These are phyloP conservation scores for Dryas integrifolia DNA, from an alignment of 331 rosid genomes.

Conservation along the genomic window DNA sequence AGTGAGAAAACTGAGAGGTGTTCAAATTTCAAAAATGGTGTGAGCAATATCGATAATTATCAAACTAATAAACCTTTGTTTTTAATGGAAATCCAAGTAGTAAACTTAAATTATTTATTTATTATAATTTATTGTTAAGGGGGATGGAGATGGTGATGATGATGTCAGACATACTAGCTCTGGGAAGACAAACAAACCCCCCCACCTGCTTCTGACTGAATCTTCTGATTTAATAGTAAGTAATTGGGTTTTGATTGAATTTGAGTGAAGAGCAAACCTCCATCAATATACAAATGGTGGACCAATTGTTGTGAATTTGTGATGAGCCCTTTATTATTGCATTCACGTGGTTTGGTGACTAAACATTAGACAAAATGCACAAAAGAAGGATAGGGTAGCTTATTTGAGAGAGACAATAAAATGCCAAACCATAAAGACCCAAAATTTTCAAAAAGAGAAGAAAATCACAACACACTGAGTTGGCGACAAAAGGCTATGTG, in stretches of 20 bases:
- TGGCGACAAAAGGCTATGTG: constrained; percentile 12
- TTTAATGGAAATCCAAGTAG: background rate
- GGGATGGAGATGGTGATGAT: constrained; percentile 14
- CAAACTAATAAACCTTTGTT: constrained; percentile 29
- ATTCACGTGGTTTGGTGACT: constrained; percentile 33
- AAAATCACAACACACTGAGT: constrained; percentile 12
- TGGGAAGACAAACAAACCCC: constrained; percentile 33
- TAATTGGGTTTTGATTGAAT: constrained; percentile 17
- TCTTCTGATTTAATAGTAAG: constrained; percentile 3
- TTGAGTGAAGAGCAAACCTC: constrained; percentile 8
- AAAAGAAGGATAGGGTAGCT: constrained; percentile 13
- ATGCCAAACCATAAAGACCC: constrained; percentile 36
- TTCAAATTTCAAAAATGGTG: constrained; percentile 9
- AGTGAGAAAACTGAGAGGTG: constrained; percentile 1
- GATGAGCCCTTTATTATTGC: too few relatives aligned
- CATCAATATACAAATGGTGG: constrained; percentile 24
- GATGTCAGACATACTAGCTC: background rate
- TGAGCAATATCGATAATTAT: constrained; percentile 20
- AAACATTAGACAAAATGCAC: constrained; percentile 33
- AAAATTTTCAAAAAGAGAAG: background rate
- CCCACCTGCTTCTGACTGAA: constrained; percentile 21
- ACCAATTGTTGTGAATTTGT: background rate
- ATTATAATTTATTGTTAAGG: background rate
- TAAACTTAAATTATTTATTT: background rate
- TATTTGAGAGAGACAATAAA: constrained; percentile 27